Percentiles rank a stretch among this genome's conserved stretches.
phyloP scores from a whole-genome alignment of 2,329 filamentous ascomycete genomes.

The Mycogone perniciosa region DNA sequence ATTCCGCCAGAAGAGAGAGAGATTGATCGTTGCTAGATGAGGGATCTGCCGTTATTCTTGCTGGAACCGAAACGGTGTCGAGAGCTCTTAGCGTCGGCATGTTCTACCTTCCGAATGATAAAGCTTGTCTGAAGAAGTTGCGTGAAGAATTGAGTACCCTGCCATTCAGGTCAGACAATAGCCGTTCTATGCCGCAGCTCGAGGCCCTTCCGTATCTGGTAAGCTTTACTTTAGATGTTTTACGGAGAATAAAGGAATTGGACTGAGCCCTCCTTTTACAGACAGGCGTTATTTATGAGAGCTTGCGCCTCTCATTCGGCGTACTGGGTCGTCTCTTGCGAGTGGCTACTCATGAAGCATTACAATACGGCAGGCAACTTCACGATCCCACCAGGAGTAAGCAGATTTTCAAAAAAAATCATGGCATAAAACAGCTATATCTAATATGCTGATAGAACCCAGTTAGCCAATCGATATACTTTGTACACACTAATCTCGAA shows the following conservation, averaged over 20 bases:
- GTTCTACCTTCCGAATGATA: slow-evolving; percentile 12
- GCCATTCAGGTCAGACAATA: slow-evolving; percentile 6
- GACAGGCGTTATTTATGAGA: slow-evolving; percentile 16
- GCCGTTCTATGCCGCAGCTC: slow-evolving; percentile 11
- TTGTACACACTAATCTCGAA: slow-evolving; percentile 18
- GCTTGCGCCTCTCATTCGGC: slow-evolving; percentile 13
- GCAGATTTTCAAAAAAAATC: background rate
- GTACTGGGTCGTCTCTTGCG: slow-evolving; percentile 19
- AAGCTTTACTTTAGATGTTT: background rate
- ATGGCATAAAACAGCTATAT: background rate
- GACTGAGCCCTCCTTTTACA: background rate
- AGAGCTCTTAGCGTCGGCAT: slow-evolving; percentile 9
- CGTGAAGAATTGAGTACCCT: slow-evolving; percentile 11
- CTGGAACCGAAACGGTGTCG: slow-evolving; percentile 17
- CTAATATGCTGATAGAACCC: slow-evolving; percentile 16
- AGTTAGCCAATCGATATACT: slow-evolving; percentile 16
- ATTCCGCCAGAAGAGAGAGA: slow-evolving; percentile 12
- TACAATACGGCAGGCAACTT: slow-evolving; percentile 26
- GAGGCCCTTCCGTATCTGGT: slow-evolving; percentile 15
- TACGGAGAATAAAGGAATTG: background rate
- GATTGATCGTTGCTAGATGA: slow-evolving; percentile 15
- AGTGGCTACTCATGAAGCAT: slow-evolving; percentile 21
- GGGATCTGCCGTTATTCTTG: slow-evolving; percentile 13
- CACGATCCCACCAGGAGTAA: slow-evolving; percentile 27
- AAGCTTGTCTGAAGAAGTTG: slow-evolving; percentile 7